Conservation (phyloP, 306 rosid species). For the Quercus wislizeni region DNA sequence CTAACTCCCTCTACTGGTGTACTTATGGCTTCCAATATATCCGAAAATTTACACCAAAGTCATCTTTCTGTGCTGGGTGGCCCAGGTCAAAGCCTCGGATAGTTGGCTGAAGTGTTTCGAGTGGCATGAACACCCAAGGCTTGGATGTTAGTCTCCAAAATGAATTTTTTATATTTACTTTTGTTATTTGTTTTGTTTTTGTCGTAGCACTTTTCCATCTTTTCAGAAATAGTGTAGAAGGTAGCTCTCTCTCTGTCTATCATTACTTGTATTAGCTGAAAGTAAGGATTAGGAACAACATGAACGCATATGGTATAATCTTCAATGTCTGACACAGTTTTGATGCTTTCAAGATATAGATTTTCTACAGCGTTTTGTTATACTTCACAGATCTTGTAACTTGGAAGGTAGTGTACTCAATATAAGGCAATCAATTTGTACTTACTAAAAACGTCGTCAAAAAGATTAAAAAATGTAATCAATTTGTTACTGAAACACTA, state of each 20-base stretch:
- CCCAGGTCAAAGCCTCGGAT: slow-evolving; percentile 51
- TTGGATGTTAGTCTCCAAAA: slow-evolving; percentile 1
- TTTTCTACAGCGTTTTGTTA: too few relatives aligned
- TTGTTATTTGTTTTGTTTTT: slow-evolving; percentile 14
- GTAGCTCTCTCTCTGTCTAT: neutral
- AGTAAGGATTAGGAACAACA: slow-evolving; percentile 22
- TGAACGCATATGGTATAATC: slow-evolving; percentile 20
- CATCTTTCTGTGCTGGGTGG: slow-evolving; percentile 14
- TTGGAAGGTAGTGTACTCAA: neutral
- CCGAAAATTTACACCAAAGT: slow-evolving; percentile 15
- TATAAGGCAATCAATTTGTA: neutral
- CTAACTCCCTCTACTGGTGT: neutral
- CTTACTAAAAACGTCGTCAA: neutral
- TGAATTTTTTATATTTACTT: slow-evolving; percentile 13
- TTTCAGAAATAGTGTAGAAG: slow-evolving; percentile 6
- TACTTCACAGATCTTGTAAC: neutral
- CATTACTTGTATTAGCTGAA: slow-evolving; percentile 17
- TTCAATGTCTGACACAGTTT: neutral
- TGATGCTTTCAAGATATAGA: too few relatives aligned
- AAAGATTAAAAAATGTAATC: neutral
- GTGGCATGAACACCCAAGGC: slow-evolving; percentile 22
- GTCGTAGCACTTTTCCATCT: neutral
- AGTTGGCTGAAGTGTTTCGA: slow-evolving; percentile 30
- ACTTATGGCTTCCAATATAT: slow-evolving; percentile 19
- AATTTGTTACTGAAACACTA: too few relatives aligned